These are phyloP conservation scores for Phytophthora cryptogea DNA, from an alignment of 352 stramenopile species.

Conservation along the genomic window DNA sequence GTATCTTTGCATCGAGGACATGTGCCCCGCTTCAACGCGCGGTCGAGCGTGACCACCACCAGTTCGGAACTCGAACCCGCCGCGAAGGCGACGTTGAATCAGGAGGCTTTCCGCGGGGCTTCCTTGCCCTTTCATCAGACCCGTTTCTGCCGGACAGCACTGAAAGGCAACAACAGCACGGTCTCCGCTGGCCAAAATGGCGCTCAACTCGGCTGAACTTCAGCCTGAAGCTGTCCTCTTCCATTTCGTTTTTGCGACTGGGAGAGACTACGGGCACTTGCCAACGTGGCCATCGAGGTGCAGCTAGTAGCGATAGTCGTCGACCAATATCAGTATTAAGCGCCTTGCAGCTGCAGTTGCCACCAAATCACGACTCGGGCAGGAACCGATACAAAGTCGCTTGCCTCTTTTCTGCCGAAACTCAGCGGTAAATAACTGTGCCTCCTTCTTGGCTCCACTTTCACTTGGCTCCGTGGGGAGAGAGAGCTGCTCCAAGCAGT, in stretches of 20 bases:
- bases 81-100: conserved; percentile 19
- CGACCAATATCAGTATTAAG: too few species aligned
- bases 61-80: conserved; percentile 9
- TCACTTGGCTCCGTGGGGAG: conserved; percentile 12
- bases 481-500: conserved; percentile 2
- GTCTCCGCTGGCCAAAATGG: neutral
- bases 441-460: conserved; percentile 15
- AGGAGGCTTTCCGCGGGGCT: conserved; percentile 22
- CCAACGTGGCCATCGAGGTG: too few species aligned
- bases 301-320: too few species aligned
- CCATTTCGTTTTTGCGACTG: too few species aligned
- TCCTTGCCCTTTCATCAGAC: conserved; percentile 18
- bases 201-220: too few species aligned
- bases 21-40: conserved; percentile 1
- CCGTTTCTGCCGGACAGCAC: conserved; percentile 16
- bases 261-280: too few species aligned
- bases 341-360: conserved; percentile 5
- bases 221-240: too few species aligned
- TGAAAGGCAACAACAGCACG: conserved; percentile 1
- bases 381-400: conserved; percentile 26
- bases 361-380: conserved; percentile 22
- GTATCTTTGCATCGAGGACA: conserved; percentile 5
- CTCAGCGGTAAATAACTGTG: conserved; percentile 21
- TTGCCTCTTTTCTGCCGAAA: conserved; percentile 26
- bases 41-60: neutral